Conservation (phyloP, 208 protist species). For the Strigomonas culicis region DNA sequence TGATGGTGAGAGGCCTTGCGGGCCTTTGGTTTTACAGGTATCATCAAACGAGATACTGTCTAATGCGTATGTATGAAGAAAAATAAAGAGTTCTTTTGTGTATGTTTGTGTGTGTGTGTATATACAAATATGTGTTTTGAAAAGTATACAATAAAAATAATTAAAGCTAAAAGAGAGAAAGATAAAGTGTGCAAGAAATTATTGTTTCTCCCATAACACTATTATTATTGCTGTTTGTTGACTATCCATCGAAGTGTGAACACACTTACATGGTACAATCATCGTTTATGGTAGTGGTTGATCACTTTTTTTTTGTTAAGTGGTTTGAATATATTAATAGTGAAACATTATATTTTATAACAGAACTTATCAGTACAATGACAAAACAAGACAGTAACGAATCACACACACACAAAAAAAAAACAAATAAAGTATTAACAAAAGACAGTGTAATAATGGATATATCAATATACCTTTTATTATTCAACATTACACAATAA, state of each 20-base stretch:
- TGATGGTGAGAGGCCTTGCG: neutral
- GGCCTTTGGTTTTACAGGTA: neutral
- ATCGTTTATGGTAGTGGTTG: too few species aligned
- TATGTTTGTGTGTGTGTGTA: constrained; percentile 11
- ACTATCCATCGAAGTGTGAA: too few species aligned
- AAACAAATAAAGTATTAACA: too few species aligned
- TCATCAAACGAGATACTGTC: constrained; percentile 10
- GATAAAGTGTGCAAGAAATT: neutral
- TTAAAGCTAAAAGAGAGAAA: neutral
- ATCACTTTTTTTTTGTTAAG: constrained; percentile 5
- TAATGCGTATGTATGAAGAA: constrained; percentile 15
- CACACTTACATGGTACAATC: too few species aligned
- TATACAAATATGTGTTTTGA: constrained; percentile 1
- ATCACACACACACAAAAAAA: too few species aligned
- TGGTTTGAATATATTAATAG: too few species aligned
- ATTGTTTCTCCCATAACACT: constrained; percentile 4
- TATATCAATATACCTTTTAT: constrained; percentile 6
- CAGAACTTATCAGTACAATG: too few species aligned
- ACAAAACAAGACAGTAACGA: too few species aligned
- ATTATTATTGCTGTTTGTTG: neutral
- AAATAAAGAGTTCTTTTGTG: neutral
- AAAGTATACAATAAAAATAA: neutral
- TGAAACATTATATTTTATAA: too few species aligned
- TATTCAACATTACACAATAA: too few species aligned
- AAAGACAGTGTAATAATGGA: neutral